Evolutionary conservation across 2,329 filamentous ascomycete genomes (phyloP).

Genomic region (Hymenoscyphus infarciens): DNA sequence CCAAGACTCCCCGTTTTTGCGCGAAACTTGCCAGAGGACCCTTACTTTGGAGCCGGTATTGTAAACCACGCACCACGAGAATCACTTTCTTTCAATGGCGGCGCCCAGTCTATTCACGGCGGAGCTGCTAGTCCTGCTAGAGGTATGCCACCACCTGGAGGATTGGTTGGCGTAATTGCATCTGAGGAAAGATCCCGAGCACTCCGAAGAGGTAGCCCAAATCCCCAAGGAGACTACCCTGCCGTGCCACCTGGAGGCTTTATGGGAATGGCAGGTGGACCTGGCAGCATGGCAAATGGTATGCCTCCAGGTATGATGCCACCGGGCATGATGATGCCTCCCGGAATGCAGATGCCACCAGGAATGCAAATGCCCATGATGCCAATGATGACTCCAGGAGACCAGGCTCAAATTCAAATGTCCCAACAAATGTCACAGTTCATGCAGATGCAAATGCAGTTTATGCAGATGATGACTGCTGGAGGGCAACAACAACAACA

Average conservation of each 20-base stretch:
- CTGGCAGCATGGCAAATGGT: slow-evolving; percentile 26
- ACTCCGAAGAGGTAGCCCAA: slow-evolving; percentile 74
- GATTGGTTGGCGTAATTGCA: slow-evolving; percentile 83
- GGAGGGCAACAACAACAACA: slow-evolving; percentile 10
- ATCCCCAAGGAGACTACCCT: slow-evolving; percentile 51
- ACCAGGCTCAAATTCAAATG: slow-evolving; percentile 76
- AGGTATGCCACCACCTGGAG: slow-evolving; percentile 64
- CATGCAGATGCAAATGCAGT: slow-evolving; percentile 94
- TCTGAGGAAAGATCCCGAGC: slow-evolving; percentile 77
- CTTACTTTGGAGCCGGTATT: slow-evolving; percentile 75
- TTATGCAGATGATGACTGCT: slow-evolving; percentile 76
- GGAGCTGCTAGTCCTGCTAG: slow-evolving; percentile 24
- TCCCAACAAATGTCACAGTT: slow-evolving; percentile 81
- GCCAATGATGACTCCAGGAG: slow-evolving; percentile 49
- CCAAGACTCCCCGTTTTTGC: slow-evolving; percentile 73
- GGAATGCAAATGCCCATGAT: slow-evolving; percentile 34
- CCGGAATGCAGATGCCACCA: slow-evolving; percentile 30
- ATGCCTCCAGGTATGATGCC: slow-evolving; percentile 29
- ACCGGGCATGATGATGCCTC: slow-evolving; percentile 28
- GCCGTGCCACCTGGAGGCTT: slow-evolving; percentile 27
- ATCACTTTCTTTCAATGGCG: slow-evolving; percentile 66
- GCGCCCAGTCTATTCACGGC: slow-evolving; percentile 43
- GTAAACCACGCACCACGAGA: slow-evolving; percentile 71
- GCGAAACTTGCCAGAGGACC: slow-evolving; percentile 75
- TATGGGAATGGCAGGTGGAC: slow-evolving; percentile 34